Conservation (phyloP, 2,329 filamentous ascomycete genomes). For the Plectosphaerella sp. region DNA sequence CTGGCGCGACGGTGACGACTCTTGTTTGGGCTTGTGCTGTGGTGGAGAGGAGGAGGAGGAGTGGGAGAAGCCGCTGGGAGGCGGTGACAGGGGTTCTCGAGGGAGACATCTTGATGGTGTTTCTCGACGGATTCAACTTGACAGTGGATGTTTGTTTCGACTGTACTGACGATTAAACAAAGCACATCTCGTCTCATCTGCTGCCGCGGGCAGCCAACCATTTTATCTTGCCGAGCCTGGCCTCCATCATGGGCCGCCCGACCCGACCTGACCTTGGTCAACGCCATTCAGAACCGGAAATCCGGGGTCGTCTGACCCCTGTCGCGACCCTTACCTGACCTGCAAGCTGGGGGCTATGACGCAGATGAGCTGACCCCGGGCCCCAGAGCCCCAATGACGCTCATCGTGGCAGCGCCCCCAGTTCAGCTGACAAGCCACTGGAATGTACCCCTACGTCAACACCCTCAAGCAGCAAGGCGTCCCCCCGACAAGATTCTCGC, state of each 20-base stretch:
- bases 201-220: too few relatives aligned
- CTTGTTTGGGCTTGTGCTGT: background rate
- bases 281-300: background rate
- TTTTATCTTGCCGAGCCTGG: too few relatives aligned
- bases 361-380: background rate
- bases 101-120: too few relatives aligned
- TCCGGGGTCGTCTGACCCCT: background rate
- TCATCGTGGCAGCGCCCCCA: background rate
- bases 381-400: background rate
- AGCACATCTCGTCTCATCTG: too few relatives aligned
- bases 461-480: slow-evolving; percentile 1
- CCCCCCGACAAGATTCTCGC: slow-evolving; percentile 21
- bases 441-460: background rate
- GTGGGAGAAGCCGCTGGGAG: too few relatives aligned
- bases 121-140: too few relatives aligned
- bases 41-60: background rate
- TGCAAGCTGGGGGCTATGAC: background rate
- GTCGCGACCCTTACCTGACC: background rate
- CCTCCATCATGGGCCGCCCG: background rate
- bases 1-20: background rate
- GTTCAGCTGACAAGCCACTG: background rate
- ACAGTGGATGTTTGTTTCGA: too few relatives aligned
- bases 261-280: background rate
- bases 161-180: too few relatives aligned
- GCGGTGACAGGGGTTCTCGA: too few relatives aligned